Conservation (phyloP, 2,329 filamentous ascomycete genomes). For the Paracoccidioides brasiliensis region DNA sequence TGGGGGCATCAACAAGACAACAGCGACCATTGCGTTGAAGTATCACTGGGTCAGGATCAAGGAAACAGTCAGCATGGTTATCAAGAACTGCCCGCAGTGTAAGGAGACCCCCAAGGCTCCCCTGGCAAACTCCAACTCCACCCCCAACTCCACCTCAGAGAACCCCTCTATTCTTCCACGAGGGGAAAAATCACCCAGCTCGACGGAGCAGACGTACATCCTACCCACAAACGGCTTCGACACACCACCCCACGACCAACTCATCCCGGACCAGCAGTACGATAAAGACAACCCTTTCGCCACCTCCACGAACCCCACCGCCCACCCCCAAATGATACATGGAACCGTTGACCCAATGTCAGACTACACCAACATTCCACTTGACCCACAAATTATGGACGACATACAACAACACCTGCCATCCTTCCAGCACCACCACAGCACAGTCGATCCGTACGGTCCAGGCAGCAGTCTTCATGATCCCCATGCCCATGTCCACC, state of each 20-base stretch:
- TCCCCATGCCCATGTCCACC: slow-evolving; percentile 12
- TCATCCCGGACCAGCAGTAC: slow-evolving; percentile 10
- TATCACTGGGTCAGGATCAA: slow-evolving; percentile 99
- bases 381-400: slow-evolving; percentile 50
- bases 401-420: slow-evolving; percentile 35
- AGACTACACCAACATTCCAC: slow-evolving; percentile 39
- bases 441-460: slow-evolving; percentile 25
- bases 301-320: slow-evolving; percentile 4
- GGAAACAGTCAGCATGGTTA: slow-evolving; percentile 88
- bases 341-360: slow-evolving; percentile 27
- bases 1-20: slow-evolving; percentile 96
- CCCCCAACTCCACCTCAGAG: slow-evolving; percentile 3
- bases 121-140: slow-evolving; percentile 1
- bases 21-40: slow-evolving; percentile 79
- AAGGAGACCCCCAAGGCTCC: slow-evolving; percentile 60
- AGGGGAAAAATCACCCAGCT: slow-evolving; percentile 10
- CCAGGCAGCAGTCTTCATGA: slow-evolving; percentile 12
- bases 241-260: slow-evolving; percentile 9
- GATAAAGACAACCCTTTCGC: slow-evolving; percentile 18
- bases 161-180: slow-evolving; percentile 8
- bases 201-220: slow-evolving; percentile 6
- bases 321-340: slow-evolving; percentile 22
- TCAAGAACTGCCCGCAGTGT: slow-evolving; percentile 80
- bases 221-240: slow-evolving; percentile 8
- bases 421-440: slow-evolving; percentile 29